Evolutionary conservation across 2,329 filamentous ascomycete genomes (phyloP).

Genomic region (Stemphylium beticola): DNA sequence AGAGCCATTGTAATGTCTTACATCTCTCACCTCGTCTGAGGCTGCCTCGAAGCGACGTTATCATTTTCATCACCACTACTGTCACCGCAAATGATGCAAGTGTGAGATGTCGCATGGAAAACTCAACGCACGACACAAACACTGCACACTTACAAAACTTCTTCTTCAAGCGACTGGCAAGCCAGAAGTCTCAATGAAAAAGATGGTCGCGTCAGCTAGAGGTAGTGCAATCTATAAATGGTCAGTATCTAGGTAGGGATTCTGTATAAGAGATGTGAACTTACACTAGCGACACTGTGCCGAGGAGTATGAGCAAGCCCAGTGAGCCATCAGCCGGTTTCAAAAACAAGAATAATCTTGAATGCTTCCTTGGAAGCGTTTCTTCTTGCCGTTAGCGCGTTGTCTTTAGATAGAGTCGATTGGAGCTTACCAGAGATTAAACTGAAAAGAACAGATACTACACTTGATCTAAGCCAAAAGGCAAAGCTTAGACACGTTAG

Average conservation of each 20-base stretch:
- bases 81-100: too few relatives aligned
- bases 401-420: too few relatives aligned
- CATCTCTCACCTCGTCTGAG: too few relatives aligned
- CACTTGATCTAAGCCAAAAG: conserved; percentile 12
- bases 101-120: too few relatives aligned
- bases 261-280: too few relatives aligned
- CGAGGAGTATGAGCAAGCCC: conserved; percentile 1
- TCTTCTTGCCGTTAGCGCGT: background rate
- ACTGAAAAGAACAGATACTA: conserved; percentile 8
- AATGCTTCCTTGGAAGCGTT: background rate
- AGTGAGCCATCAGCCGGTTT: background rate
- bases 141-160: too few relatives aligned
- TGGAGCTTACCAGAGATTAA: background rate
- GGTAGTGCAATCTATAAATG: background rate
- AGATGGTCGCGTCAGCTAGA: background rate
- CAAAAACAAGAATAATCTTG: conserved; percentile 7
- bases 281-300: conserved; percentile 2
- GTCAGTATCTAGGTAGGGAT: too few relatives aligned
- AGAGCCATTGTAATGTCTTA: too few relatives aligned
- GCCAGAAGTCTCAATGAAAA: background rate
- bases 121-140: too few relatives aligned
- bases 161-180: too few relatives aligned
- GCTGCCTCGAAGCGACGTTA: too few relatives aligned
- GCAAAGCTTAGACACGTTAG: background rate
- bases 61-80: too few relatives aligned